Conservation (phyloP, 2,329 filamentous ascomycete genomes). For the Penicillium verrucosum region DNA sequence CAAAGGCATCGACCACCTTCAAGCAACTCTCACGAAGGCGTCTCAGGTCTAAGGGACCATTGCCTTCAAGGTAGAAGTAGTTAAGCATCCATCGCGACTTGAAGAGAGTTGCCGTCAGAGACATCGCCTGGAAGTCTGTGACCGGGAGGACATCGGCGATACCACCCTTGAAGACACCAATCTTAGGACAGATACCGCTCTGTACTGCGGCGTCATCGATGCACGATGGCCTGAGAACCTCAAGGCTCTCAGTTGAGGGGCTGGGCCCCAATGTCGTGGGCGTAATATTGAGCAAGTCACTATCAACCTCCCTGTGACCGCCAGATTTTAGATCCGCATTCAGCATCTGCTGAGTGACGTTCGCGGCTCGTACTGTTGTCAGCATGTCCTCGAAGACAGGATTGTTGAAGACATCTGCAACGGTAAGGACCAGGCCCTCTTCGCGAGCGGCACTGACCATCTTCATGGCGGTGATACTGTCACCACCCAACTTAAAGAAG, state of each 20-base stretch:
- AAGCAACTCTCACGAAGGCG: conserved; percentile 42
- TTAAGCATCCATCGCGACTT: conserved; percentile 42
- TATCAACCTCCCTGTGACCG: conserved; percentile 14
- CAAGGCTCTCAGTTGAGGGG: conserved; percentile 25
- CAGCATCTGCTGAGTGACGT: conserved; percentile 23
- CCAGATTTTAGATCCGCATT: conserved; percentile 21
- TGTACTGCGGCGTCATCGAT: conserved; percentile 43
- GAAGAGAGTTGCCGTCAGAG: conserved; percentile 36
- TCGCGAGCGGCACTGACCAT: conserved; percentile 42
- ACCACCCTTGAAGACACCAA: conserved; percentile 51
- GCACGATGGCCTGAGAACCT: conserved; percentile 23
- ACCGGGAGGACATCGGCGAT: conserved; percentile 58
- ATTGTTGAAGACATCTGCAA: conserved; percentile 45
- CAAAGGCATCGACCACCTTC: conserved; percentile 58
- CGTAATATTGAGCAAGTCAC: conserved; percentile 15
- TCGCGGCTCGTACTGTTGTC: conserved; percentile 26
- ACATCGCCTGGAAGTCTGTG: conserved; percentile 47
- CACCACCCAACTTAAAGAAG: conserved; percentile 44
- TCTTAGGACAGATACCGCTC: conserved; percentile 50
- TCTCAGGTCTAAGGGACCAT: conserved; percentile 47
- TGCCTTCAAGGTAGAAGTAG: conserved; percentile 59
- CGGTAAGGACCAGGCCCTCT: conserved; percentile 40
- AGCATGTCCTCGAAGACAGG: conserved; percentile 43
- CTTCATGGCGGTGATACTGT: conserved; percentile 44
- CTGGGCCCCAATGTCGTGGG: conserved; percentile 13